phyloP scores from a whole-genome alignment of 441 rosid species.

The Populus hybrid region DNA sequence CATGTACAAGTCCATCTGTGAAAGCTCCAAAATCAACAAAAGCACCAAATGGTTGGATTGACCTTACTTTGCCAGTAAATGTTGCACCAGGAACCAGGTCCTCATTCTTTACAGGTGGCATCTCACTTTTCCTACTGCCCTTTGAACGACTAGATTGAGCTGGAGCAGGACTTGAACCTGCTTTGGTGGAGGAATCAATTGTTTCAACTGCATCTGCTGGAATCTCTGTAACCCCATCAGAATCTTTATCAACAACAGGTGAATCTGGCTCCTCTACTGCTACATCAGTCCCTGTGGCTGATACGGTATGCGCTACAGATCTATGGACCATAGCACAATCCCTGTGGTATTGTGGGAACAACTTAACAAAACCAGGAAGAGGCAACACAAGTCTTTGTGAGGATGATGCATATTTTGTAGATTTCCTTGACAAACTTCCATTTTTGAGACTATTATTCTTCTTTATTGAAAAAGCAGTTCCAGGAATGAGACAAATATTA shows the following conservation, averaged over 20 bases:
- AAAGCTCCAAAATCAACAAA: conserved; percentile 90
- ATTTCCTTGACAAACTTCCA: conserved; percentile 49
- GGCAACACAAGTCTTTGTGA: conserved; percentile 46
- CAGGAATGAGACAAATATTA: conserved; percentile 56
- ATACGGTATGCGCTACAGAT: conserved; percentile 21
- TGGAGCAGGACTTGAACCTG: conserved; percentile 34
- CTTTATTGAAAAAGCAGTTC: conserved; percentile 43
- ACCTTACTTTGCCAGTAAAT: conserved; percentile 85
- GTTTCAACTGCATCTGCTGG: conserved; percentile 34
- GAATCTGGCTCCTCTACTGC: conserved; percentile 64
- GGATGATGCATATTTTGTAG: conserved; percentile 28
- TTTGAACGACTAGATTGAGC: conserved; percentile 52
- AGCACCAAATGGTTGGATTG: conserved; percentile 95
- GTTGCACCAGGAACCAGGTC: conserved; percentile 71
- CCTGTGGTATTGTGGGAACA: conserved; percentile 48
- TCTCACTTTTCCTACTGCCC: conserved; percentile 66
- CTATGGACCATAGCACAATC: conserved; percentile 35
- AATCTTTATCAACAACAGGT: conserved; percentile 39
- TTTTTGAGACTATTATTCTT: conserved; percentile 39
- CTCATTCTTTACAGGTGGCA: conserved; percentile 64
- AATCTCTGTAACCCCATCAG: conserved; percentile 33
- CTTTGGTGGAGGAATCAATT: conserved; percentile 24
- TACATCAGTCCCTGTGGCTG: conserved; percentile 71
- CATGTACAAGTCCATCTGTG: conserved; percentile 93
- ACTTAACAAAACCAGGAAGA: conserved; percentile 39